These are phyloP conservation scores for Cercospora canescens DNA, from an alignment of 2,329 filamentous ascomycete species.

Conservation along the genomic window DNA sequence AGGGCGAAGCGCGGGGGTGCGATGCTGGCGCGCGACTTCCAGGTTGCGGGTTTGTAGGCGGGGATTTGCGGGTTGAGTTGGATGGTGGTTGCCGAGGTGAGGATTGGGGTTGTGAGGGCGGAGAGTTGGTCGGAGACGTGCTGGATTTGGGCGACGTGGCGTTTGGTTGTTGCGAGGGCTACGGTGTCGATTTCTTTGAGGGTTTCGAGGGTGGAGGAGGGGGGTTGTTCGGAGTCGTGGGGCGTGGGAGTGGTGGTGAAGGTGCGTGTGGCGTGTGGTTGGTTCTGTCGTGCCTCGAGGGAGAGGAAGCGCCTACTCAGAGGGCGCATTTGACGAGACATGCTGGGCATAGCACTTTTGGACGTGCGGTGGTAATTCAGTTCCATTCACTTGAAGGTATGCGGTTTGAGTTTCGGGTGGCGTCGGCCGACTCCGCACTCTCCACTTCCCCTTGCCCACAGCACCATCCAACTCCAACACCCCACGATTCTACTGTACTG, in stretches of 20 bases:
- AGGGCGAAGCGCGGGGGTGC: not conserved
- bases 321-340: slow-evolving; percentile 12
- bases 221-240: not conserved
- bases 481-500: too few species aligned
- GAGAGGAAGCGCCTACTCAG: not conserved
- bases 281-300: not conserved
- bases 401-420: not conserved
- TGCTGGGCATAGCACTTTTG: not conserved
- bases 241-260: not conserved
- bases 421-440: not conserved
- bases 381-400: not conserved
- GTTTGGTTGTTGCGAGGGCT: slow-evolving; percentile 10
- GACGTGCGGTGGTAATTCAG: too few species aligned
- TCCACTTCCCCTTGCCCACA: not conserved
- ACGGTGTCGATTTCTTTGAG: slow-evolving; percentile 13
- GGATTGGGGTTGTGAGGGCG: not conserved
- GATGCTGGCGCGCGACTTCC: not conserved
- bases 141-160: not conserved
- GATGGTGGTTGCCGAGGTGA: not conserved
- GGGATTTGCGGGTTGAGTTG: slow-evolving; percentile 11
- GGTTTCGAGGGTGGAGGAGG: not conserved
- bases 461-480: not conserved
- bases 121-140: not conserved
- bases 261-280: not conserved
- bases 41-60: slow-evolving; percentile 4